A percentile compares a stretch with the other conserved stretches of the same genome.
Evolutionary conservation across 2,329 filamentous ascomycete genomes (phyloP).

Genomic region (Pseudogymnoascus sp.): DNA sequence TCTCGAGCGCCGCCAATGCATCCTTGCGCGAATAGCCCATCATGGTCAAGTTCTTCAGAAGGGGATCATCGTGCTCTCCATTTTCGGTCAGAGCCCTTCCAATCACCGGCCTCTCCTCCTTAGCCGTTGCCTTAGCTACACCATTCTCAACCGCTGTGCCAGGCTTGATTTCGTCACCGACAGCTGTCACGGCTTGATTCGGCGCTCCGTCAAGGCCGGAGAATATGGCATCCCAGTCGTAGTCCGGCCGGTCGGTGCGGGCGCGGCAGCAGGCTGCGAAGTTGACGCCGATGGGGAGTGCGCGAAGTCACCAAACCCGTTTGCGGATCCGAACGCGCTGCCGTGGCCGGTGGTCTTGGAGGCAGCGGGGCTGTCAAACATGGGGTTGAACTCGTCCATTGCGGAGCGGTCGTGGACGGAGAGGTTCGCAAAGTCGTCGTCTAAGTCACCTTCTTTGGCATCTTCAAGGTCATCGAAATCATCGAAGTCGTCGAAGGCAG

Average conservation of each 20-base stretch:
- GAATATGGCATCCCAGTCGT: constrained; percentile 97
- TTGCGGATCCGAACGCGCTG: constrained; percentile 21
- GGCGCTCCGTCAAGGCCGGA: constrained; percentile 60
- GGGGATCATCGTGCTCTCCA: constrained; percentile 82
- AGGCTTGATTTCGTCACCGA: constrained; percentile 12
- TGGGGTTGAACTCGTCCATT: constrained; percentile 72
- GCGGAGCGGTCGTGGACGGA: constrained; percentile 54
- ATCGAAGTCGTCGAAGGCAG: constrained; percentile 68
- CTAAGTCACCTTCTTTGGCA: constrained; percentile 71
- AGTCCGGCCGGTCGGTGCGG: constrained; percentile 34
- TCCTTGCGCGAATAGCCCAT: constrained; percentile 80
- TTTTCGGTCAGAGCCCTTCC: constrained; percentile 67
- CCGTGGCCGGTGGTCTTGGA: constrained; percentile 26
- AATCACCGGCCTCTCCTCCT: constrained; percentile 35
- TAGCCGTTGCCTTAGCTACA: constrained; percentile 13
- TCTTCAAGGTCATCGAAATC: constrained; percentile 78
- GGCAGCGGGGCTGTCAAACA: constrained; percentile 60
- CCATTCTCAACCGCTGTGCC: constrained; percentile 16
- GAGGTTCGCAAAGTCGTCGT: constrained; percentile 73
- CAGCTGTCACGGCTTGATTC: constrained; percentile 23
- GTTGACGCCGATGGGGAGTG: constrained; percentile 40
- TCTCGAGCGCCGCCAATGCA: constrained; percentile 76
- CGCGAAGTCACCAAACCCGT: constrained; percentile 40
- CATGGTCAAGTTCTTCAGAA: constrained; percentile 77
- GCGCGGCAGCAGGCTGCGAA: constrained; percentile 26